Percentiles rank a stretch among this genome's conserved stretches.
Evolutionary conservation across 129 eudicot genomes (phyloP).

Genomic region (Escallonia herrerae): DNA sequence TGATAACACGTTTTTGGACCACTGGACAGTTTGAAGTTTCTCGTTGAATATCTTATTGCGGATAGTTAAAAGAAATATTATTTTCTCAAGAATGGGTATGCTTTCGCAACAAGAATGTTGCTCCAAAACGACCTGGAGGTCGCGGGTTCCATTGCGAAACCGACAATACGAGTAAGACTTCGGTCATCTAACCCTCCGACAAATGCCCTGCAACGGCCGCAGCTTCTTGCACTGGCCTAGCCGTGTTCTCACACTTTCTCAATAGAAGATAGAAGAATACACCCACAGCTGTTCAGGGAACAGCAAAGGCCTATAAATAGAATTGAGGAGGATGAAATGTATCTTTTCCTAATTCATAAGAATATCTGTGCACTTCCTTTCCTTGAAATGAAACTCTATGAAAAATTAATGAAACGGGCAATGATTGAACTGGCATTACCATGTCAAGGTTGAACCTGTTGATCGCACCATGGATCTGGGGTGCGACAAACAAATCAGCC

Average conservation of each 20-base stretch:
- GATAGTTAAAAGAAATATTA: too few relatives aligned
- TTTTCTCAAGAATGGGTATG: too few relatives aligned
- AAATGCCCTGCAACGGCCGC: too few relatives aligned
- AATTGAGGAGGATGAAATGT: not conserved
- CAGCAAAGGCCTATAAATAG: not conserved
- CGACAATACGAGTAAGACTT: too few relatives aligned
- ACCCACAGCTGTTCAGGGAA: not conserved
- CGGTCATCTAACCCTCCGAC: too few relatives aligned
- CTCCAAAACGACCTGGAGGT: too few relatives aligned
- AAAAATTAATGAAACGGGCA: not conserved
- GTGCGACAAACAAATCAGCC: slow-evolving; percentile 85
- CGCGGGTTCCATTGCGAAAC: too few relatives aligned
- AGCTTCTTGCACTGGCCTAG: too few relatives aligned
- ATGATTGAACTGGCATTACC: slow-evolving; percentile 30
- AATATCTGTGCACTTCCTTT: not conserved
- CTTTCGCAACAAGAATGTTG: too few relatives aligned
- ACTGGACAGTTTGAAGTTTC: too few relatives aligned
- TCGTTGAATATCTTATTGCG: too few relatives aligned
- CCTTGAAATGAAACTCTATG: not conserved
- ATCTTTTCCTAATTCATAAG: not conserved
- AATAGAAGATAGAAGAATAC: not conserved
- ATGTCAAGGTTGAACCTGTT: slow-evolving; percentile 49
- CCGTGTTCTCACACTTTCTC: not conserved
- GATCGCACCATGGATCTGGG: slow-evolving; percentile 68
- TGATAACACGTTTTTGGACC: too few relatives aligned